Conservation (phyloP, 306 rosid genomes). For the Crataegus laevigata region DNA sequence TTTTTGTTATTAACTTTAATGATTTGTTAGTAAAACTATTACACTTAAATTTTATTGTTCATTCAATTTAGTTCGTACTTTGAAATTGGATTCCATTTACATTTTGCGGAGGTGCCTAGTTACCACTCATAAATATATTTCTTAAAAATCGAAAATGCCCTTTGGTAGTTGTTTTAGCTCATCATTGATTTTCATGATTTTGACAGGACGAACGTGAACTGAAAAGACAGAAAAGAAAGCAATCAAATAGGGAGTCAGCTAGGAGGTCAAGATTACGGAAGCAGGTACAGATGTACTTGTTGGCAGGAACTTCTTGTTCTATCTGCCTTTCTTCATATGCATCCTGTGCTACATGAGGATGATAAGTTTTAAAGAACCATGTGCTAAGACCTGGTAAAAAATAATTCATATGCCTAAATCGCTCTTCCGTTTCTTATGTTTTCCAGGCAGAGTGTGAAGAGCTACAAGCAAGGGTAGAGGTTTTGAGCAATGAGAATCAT, state of each 20-base stretch:
- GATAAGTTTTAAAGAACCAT: neutral
- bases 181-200: conserved; percentile 11
- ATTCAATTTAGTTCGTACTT: neutral
- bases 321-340: neutral
- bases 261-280: conserved; percentile 97
- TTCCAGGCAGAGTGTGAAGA: conserved; percentile 96
- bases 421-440: conserved; percentile 1
- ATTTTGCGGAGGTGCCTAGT: neutral
- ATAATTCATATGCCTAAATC: neutral
- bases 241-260: conserved; percentile 95
- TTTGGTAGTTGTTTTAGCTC: neutral
- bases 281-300: conserved; percentile 47
- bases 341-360: neutral
- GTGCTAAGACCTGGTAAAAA: neutral
- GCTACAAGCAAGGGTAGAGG: conserved; percentile 76
- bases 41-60: neutral
- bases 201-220: conserved; percentile 90
- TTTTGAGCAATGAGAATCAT: conserved; percentile 61
- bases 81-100: neutral
- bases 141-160: neutral
- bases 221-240: conserved; percentile 95
- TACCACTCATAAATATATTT: neutral
- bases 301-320: neutral
- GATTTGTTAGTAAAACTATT: neutral
- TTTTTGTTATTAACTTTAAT: neutral